Conservation (phyloP, 306 rosid genomes). For the Cucurbita moschata region DNA sequence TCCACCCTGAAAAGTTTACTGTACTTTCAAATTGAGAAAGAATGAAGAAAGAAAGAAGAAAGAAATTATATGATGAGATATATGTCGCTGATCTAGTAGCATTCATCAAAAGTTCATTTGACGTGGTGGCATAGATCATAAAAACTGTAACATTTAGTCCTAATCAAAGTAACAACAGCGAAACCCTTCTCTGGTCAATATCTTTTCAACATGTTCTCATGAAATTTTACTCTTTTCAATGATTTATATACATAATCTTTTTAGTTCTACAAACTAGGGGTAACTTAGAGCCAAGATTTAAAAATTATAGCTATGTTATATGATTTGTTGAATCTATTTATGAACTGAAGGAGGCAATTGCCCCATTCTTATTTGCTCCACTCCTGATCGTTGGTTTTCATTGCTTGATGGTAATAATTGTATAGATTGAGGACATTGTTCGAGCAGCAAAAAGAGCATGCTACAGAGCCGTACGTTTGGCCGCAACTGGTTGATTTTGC, state of each 20-base stretch:
- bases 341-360: background rate
- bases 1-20: background rate
- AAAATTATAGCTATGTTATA: background rate
- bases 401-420: background rate
- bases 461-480: conserved; percentile 61
- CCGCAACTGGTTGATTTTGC: conserved; percentile 47
- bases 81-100: background rate
- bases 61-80: background rate
- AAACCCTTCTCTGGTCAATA: background rate
- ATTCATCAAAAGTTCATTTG: background rate
- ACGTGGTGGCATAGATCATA: background rate
- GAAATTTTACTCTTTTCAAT: background rate
- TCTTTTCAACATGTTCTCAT: background rate
- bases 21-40: background rate
- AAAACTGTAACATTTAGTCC: background rate
- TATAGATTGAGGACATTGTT: conserved; percentile 85
- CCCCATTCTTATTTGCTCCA: background rate
- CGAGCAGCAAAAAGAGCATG: conserved; percentile 94
- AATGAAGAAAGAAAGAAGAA: background rate
- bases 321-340: background rate
- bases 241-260: background rate
- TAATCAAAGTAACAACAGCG: background rate
- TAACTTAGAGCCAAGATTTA: background rate
- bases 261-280: background rate
- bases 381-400: conserved; percentile 5